These are phyloP conservation scores for Acanthochlamys bracteata DNA, from an alignment of 106 monocot genomes.

Conservation along the genomic window DNA sequence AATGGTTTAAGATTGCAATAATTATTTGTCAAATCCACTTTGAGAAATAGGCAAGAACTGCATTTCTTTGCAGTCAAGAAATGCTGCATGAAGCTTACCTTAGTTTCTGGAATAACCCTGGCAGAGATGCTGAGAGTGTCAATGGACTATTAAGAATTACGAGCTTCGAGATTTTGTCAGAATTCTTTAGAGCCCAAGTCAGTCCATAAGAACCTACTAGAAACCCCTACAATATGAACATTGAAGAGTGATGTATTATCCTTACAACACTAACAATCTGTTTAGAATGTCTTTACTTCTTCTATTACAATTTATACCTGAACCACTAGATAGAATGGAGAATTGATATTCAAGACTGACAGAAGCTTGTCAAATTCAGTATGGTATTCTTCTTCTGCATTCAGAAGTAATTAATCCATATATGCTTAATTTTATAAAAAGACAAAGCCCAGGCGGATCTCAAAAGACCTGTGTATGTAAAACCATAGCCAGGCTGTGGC, in stretches of 20 bases:
- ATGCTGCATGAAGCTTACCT: conserved; percentile 44
- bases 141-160: conserved; percentile 83
- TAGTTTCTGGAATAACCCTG: conserved; percentile 81
- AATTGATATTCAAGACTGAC: conserved; percentile 43
- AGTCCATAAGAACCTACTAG: conserved; percentile 96
- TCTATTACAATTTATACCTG: conserved; percentile 61
- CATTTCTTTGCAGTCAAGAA: no score
- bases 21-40: no score
- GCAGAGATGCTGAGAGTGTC: conserved; percentile 59
- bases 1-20: no score
- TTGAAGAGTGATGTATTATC: no score
- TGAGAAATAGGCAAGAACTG: no score
- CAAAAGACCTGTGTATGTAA: conserved; percentile 60
- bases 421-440: neutral
- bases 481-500: conserved; percentile 93
- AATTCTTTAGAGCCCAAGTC: conserved; percentile 88
- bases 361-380: conserved; percentile 76
- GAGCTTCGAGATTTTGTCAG: conserved; percentile 59
- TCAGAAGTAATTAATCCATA: neutral
- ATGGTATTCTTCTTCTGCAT: conserved; percentile 85
- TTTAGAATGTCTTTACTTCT: no score
- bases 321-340: conserved; percentile 73
- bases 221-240: conserved; percentile 58
- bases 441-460: neutral
- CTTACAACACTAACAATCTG: no score